phyloP scores from a whole-genome alignment of 164 flowering plant species.

The Litsea cubeba region DNA sequence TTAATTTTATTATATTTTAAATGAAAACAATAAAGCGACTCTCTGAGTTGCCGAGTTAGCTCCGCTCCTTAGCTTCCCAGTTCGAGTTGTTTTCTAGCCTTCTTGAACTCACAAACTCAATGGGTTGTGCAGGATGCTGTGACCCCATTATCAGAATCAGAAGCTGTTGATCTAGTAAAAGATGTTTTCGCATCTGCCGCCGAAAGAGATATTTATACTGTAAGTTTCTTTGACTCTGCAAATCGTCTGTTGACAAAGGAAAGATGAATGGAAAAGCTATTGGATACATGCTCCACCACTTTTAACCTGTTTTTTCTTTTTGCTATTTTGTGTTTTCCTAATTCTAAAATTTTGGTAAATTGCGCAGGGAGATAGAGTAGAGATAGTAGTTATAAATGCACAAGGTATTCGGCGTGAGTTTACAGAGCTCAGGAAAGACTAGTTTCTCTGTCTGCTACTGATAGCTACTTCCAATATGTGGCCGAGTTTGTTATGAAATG shows the following conservation, averaged over 20 bases:
- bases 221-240: slow-evolving; percentile 26
- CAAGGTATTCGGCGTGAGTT: slow-evolving; percentile 59
- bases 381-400: slow-evolving; percentile 63
- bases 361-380: slow-evolving; percentile 83
- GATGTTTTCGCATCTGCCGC: slow-evolving; percentile 91
- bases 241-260: too few species aligned
- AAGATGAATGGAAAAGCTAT: too few species aligned
- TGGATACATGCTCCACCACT: not conserved
- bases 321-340: not conserved
- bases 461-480: not conserved
- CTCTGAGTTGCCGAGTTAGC: too few species aligned
- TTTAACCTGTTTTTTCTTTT: not conserved
- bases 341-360: not conserved
- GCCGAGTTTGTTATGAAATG: too few species aligned
- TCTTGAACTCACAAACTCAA: too few species aligned
- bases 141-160: slow-evolving; percentile 78
- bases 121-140: slow-evolving; percentile 70
- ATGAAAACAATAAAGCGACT: too few species aligned
- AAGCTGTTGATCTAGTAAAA: slow-evolving; percentile 92
- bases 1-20: too few species aligned
- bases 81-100: too few species aligned
- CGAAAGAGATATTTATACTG: slow-evolving; percentile 96
- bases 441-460: slow-evolving; percentile 9
- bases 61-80: too few species aligned
- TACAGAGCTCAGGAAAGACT: slow-evolving; percentile 82